A percentile compares a stretch with the other conserved stretches of the same genome.
phyloP scores from a whole-genome alignment of 78 protist species.

The Pigoraptor vietnamica region DNA sequence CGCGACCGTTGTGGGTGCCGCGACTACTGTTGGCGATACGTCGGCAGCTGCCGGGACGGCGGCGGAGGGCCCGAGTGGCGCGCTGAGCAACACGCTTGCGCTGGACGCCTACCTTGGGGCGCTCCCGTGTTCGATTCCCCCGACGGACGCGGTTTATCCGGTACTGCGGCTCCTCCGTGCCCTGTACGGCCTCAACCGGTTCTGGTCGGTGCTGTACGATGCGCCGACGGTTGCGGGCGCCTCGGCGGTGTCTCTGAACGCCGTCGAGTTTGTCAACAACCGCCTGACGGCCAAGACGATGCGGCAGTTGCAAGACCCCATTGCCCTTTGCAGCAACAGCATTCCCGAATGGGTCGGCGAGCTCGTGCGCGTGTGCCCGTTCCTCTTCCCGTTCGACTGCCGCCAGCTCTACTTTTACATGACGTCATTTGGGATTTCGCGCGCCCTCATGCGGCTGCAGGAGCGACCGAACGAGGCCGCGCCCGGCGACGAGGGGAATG shows the following conservation, averaged over 20 bases:
- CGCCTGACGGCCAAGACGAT: constrained; percentile 39
- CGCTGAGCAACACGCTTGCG: background rate
- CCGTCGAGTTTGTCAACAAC: constrained; percentile 9
- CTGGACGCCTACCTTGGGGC: background rate
- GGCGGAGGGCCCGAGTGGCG: background rate
- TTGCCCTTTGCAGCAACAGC: constrained; percentile 21
- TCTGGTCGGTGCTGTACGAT: background rate
- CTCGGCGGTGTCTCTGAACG: background rate
- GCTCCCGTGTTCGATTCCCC: background rate
- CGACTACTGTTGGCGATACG: background rate
- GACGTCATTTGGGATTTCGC: constrained; percentile 46
- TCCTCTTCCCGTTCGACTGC: constrained; percentile 20
- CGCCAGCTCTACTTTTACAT: constrained; percentile 23
- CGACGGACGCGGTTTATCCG: background rate
- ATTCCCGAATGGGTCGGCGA: constrained; percentile 31
- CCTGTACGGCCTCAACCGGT: background rate
- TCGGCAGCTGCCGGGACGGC: no score
- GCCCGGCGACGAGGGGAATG: background rate
- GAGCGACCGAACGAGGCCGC: background rate
- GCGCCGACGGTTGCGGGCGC: background rate
- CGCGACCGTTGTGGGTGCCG: background rate
- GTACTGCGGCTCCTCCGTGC: background rate
- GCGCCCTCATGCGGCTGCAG: constrained; percentile 22
- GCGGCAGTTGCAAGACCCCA: constrained; percentile 46
- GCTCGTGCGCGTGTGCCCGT: background rate